A percentile compares a stretch with the other conserved stretches of the same genome.
These are phyloP conservation scores for Aspergillus coremiiformis DNA, from an alignment of 495 filamentous ascomycete genomes.

Conservation along the genomic window DNA sequence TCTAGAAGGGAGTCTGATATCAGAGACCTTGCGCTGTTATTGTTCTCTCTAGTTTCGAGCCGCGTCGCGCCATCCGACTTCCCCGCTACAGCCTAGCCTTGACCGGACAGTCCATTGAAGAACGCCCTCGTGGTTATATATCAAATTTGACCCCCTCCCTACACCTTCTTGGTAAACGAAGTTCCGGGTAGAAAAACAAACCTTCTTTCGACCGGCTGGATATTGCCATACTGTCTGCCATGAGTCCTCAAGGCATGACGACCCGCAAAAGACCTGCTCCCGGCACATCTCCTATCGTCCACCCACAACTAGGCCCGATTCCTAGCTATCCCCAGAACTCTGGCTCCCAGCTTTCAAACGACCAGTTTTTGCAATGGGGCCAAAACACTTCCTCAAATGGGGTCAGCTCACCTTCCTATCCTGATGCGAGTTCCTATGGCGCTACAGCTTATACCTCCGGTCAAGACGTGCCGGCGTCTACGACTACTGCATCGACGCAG, in stretches of 20 bases:
- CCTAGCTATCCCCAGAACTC: constrained; percentile 28
- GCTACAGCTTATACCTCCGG: constrained; percentile 26
- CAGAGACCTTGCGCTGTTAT: background rate
- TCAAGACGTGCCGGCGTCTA: constrained; percentile 37
- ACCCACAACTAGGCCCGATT: constrained; percentile 36
- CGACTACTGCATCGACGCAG: constrained; percentile 51
- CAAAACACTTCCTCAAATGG: constrained; percentile 33
- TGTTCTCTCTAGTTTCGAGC: background rate
- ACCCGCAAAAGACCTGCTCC: constrained; percentile 68
- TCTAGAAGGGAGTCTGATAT: background rate
- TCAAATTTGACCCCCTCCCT: background rate
- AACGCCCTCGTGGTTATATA: background rate
- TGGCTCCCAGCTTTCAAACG: constrained; percentile 40
- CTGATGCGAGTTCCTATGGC: constrained; percentile 38
- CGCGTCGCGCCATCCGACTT: background rate
- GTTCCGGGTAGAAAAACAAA: background rate
- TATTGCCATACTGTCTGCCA: constrained; percentile 15
- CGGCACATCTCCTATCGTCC: constrained; percentile 53
- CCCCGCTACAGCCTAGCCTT: background rate
- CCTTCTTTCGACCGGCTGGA: constrained; percentile 1
- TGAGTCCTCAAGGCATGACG: constrained; percentile 36
- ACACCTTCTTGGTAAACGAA: background rate
- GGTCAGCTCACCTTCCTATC: constrained; percentile 24
- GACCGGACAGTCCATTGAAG: background rate
- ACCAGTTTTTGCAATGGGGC: constrained; percentile 50